Percentiles rank a stretch among this genome's conserved stretches.
phyloP scores from a whole-genome alignment of 2,329 filamentous ascomycete genomes.

The Polytolypa hystricis region DNA sequence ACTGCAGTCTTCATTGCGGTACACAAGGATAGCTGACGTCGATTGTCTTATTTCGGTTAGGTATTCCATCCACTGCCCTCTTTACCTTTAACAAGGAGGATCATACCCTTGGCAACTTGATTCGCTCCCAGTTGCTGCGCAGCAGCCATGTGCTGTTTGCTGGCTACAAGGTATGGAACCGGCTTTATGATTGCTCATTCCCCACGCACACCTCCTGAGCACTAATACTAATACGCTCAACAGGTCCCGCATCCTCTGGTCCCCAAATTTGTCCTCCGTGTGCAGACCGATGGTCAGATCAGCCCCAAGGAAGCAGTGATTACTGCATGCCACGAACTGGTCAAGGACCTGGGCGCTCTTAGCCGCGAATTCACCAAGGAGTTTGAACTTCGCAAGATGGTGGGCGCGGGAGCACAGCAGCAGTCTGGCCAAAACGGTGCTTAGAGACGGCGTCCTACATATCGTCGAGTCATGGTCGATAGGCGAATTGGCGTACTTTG shows the following conservation, averaged over 20 bases:
- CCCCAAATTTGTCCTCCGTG: constrained; percentile 57
- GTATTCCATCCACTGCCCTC: constrained; percentile 87
- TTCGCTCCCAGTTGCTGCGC: constrained; percentile 74
- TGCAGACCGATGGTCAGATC: constrained; percentile 83
- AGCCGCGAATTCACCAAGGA: constrained; percentile 87
- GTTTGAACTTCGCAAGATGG: constrained; percentile 80
- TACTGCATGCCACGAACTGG: constrained; percentile 67
- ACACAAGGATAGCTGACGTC: not conserved
- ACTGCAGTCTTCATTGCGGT: not conserved
- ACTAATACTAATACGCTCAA: constrained; percentile 1
- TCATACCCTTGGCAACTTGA: constrained; percentile 84
- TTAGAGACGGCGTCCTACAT: too few relatives aligned
- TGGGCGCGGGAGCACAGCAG: constrained; percentile 48
- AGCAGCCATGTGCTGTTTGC: constrained; percentile 78
- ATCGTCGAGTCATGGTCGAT: too few relatives aligned
- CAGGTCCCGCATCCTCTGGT: constrained; percentile 36
- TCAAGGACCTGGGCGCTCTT: constrained; percentile 68
- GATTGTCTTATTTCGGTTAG: constrained; percentile 39
- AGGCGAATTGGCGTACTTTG: too few relatives aligned
- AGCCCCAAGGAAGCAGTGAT: constrained; percentile 83
- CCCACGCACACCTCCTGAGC: constrained; percentile 1
- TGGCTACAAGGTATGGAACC: constrained; percentile 68
- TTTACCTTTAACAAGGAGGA: constrained; percentile 96
- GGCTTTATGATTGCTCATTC: constrained; percentile 18
- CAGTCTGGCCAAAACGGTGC: constrained; percentile 20